These are phyloP conservation scores for Fusarium sp. DNA, from an alignment of 2,329 filamentous ascomycete genomes.

Conservation along the genomic window DNA sequence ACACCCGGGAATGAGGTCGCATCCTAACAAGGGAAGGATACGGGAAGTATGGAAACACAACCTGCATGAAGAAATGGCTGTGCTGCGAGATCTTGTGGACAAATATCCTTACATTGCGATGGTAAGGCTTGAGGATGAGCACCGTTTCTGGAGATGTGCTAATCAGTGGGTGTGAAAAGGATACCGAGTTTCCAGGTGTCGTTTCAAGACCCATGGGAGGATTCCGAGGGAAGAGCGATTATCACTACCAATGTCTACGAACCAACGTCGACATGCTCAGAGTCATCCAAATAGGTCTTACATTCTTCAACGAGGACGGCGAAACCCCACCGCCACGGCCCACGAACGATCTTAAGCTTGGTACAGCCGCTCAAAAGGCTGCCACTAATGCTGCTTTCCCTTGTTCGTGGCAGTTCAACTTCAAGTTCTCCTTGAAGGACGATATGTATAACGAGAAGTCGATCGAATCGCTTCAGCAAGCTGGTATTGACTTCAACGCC, in stretches of 20 bases:
- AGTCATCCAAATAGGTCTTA: conserved; percentile 96
- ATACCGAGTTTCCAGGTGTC: conserved; percentile 98
- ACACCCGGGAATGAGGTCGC: conserved; percentile 54
- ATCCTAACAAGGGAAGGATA: conserved; percentile 84
- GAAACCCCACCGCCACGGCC: conserved; percentile 83
- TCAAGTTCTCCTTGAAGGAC: conserved; percentile 91
- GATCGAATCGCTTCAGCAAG: conserved; percentile 88
- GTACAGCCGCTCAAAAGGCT: conserved; percentile 52
- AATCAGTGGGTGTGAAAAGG: conserved; percentile 62
- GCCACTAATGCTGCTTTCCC: conserved; percentile 69
- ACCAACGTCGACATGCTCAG: conserved; percentile 98
- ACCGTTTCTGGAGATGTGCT: conserved; percentile 10
- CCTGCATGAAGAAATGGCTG: conserved; percentile 88
- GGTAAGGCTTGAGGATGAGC: conserved; percentile 66
- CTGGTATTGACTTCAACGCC: conserved; percentile 90
- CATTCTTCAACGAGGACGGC: conserved; percentile 90
- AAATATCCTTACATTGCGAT: conserved; percentile 97
- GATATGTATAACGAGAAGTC: conserved; percentile 99
- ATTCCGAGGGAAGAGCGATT: conserved; percentile 95
- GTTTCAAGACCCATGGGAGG: conserved; percentile 94
- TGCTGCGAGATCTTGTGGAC: conserved; percentile 84
- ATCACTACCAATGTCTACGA: conserved; percentile 97
- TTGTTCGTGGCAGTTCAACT: conserved; percentile 99
- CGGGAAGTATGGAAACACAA: conserved; percentile 97
- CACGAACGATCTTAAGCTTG: conserved; percentile 55